These are phyloP conservation scores for Botrytis fragariae DNA, from an alignment of 2,329 filamentous ascomycete species.

Conservation along the genomic window DNA sequence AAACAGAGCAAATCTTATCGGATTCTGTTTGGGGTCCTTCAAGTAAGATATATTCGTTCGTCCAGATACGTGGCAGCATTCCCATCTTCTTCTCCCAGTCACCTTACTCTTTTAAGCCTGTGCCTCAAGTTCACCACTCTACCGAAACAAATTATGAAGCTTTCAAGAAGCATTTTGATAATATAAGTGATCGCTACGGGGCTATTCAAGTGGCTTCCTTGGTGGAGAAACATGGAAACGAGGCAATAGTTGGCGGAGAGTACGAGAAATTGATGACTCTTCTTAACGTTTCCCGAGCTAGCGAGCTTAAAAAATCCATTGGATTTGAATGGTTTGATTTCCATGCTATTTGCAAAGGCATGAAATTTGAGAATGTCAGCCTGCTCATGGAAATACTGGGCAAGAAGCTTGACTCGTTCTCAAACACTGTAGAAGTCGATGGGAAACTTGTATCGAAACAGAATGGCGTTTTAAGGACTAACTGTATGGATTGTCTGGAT, in stretches of 20 bases:
- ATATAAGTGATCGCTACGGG: constrained; percentile 68
- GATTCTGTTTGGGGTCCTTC: constrained; percentile 61
- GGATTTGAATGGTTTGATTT: constrained; percentile 98
- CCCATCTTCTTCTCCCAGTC: constrained; percentile 94
- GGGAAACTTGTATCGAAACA: constrained; percentile 53
- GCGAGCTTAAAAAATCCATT: constrained; percentile 43
- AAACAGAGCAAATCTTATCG: constrained; percentile 92
- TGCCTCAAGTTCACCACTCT: constrained; percentile 79
- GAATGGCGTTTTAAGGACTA: constrained; percentile 80
- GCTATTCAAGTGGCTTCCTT: constrained; percentile 75
- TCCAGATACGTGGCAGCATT: constrained; percentile 87
- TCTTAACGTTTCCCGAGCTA: constrained; percentile 61
- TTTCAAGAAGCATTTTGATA: constrained; percentile 75
- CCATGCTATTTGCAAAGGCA: constrained; percentile 84
- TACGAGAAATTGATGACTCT: constrained; percentile 68
- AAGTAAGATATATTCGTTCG: constrained; percentile 72
- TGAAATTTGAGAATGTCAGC: constrained; percentile 96
- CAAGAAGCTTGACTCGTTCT: constrained; percentile 64
- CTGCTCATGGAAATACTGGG: constrained; percentile 70
- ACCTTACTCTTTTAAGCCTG: constrained; percentile 87
- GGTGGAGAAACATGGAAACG: constrained; percentile 83
- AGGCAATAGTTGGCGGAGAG: constrained; percentile 72
- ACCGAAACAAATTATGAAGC: constrained; percentile 74
- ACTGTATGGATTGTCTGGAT: constrained; percentile 98
- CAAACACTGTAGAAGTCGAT: constrained; percentile 62